Evolutionary conservation across 1,284 basidiomycete genomes (phyloP).

Genomic region (Ganoderma resinaceum): DNA sequence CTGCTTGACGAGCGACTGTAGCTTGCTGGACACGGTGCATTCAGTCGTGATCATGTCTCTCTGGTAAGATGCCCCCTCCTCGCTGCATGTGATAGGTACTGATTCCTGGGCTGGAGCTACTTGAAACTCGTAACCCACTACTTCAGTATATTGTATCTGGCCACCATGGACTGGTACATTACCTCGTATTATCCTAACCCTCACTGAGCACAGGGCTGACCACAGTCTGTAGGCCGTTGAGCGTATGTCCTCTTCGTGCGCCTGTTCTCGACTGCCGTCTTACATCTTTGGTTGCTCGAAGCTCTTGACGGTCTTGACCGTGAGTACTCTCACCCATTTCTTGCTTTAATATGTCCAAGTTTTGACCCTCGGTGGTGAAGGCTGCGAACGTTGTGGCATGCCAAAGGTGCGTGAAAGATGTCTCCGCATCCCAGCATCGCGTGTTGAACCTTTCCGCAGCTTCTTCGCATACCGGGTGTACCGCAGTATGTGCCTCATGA

Average conservation of each 20-base stretch:
- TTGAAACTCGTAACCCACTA: conserved; percentile 4
- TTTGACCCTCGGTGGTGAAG: neutral
- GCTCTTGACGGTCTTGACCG: neutral
- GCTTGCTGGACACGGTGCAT: neutral
- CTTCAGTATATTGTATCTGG: conserved; percentile 33
- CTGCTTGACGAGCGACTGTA: neutral
- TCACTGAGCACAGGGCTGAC: no score
- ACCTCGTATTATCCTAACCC: no score
- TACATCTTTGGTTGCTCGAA: neutral
- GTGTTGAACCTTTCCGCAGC: neutral
- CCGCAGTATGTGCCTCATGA: neutral
- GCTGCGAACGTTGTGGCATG: neutral
- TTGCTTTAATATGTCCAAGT: neutral
- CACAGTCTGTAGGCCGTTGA: neutral
- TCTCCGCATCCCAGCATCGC: neutral
- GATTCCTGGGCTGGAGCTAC: neutral
- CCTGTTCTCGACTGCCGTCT: neutral
- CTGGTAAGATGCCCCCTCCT: neutral
- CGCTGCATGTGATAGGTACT: neutral
- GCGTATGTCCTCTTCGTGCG: neutral
- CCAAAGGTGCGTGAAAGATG: neutral
- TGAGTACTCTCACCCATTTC: neutral
- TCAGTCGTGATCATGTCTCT: neutral
- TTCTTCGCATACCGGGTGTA: conserved; percentile 3
- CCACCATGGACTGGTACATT: conserved; percentile 31